Conservation (phyloP, 1,139 yeast species). For the Blastobotrys apis region DNA sequence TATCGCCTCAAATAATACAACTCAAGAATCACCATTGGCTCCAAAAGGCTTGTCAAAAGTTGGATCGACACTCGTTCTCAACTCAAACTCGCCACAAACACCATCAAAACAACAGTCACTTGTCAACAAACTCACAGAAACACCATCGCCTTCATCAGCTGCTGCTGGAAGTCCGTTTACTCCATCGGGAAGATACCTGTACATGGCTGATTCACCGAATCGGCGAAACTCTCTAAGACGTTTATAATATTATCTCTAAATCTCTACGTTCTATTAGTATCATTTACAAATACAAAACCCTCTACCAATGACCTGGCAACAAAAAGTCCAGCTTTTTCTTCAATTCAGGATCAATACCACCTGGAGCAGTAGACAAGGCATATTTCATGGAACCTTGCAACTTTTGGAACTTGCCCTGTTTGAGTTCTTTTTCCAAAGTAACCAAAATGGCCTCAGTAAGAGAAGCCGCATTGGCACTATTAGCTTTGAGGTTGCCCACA, state of each 20-base stretch:
- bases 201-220: constrained; percentile 22
- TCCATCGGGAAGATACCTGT: constrained; percentile 21
- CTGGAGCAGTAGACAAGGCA: constrained; percentile 75
- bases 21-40: background rate
- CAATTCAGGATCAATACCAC: constrained; percentile 67
- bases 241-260: background rate
- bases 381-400: constrained; percentile 74
- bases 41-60: no score
- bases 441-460: constrained; percentile 68
- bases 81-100: background rate
- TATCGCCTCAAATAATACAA: background rate
- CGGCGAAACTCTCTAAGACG: constrained; percentile 12
- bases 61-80: no score
- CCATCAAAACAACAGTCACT: background rate
- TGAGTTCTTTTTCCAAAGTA: constrained; percentile 58
- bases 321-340: constrained; percentile 77
- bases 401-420: constrained; percentile 60
- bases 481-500: constrained; percentile 83
- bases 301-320: constrained; percentile 86
- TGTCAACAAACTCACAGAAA: background rate
- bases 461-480: constrained; percentile 77
- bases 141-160: background rate
- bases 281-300: background rate
- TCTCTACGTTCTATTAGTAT: background rate
- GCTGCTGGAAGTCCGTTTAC: constrained; percentile 14